A percentile compares a stretch with the other conserved stretches of the same genome.
Evolutionary conservation across 371 early-diverging fungal genomes (phyloP).

Genomic region (Mucor irregularis): DNA sequence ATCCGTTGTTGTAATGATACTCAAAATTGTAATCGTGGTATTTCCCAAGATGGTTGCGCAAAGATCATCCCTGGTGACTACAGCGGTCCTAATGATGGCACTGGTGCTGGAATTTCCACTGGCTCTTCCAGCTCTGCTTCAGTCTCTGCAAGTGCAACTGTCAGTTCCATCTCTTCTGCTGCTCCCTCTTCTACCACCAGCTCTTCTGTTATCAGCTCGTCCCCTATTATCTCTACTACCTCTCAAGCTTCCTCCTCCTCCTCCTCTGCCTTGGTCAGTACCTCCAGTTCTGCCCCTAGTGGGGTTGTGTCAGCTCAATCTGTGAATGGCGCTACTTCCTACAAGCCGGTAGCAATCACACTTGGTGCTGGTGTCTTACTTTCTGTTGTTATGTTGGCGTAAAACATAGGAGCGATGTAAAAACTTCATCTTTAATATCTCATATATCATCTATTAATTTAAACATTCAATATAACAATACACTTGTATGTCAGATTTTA

Average conservation of each 20-base stretch:
- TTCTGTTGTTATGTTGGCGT: not conserved
- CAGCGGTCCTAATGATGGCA: slow-evolving; percentile 36
- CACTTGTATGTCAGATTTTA: too few relatives aligned
- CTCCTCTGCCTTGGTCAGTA: not conserved
- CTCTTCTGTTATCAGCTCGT: not conserved
- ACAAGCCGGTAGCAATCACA: not conserved
- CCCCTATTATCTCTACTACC: not conserved
- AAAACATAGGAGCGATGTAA: too few relatives aligned
- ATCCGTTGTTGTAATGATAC: slow-evolving; percentile 55
- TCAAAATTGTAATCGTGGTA: slow-evolving; percentile 48
- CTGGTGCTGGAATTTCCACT: not conserved
- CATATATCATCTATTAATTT: too few relatives aligned
- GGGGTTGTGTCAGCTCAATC: slow-evolving; percentile 1
- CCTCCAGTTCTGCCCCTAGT: too few relatives aligned
- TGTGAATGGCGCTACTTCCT: not conserved
- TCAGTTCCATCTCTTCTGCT: not conserved
- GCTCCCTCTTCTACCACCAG: not conserved
- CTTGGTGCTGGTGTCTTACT: slow-evolving; percentile 8
- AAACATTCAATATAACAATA: too few relatives aligned
- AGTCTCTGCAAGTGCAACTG: not conserved
- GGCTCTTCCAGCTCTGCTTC: not conserved
- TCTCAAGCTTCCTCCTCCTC: slow-evolving; percentile 1
- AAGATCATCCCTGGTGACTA: slow-evolving; percentile 57
- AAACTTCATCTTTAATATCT: too few relatives aligned
- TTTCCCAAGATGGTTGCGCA: slow-evolving; percentile 55